phyloP scores from a whole-genome alignment of 345 rosid genomes.

The Salix caprea region DNA sequence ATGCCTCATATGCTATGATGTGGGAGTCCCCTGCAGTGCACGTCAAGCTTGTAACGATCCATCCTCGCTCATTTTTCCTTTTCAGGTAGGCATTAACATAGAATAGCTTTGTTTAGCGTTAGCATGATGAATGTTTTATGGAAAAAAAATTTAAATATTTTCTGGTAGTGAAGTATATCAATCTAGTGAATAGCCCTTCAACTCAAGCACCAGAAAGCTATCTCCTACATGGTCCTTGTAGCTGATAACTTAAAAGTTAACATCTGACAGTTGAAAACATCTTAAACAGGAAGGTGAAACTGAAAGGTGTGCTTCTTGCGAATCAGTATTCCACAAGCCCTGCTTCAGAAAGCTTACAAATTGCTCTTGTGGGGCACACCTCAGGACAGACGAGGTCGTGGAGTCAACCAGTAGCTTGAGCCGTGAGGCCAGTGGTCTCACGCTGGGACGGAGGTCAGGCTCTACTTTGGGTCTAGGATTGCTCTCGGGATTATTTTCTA shows the following conservation, averaged over 20 bases:
- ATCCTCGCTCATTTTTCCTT: conserved; percentile 86
- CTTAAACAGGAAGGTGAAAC: conserved; percentile 68
- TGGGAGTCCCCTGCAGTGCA: conserved; percentile 80
- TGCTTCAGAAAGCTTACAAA: conserved; percentile 62
- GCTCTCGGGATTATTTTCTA: conserved; percentile 60
- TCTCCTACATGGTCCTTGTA: background rate
- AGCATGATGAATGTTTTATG: background rate
- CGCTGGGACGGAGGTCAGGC: conserved; percentile 43
- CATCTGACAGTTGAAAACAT: conserved; percentile 19
- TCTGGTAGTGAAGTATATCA: background rate
- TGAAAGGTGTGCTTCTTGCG: conserved; percentile 58
- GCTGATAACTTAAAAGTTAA: background rate
- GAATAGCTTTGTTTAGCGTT: background rate
- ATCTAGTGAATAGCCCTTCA: background rate
- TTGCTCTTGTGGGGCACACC: conserved; percentile 65
- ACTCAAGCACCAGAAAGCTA: background rate
- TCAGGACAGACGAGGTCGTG: conserved; percentile 21
- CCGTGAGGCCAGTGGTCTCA: conserved; percentile 19
- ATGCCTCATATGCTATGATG: conserved; percentile 91
- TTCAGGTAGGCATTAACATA: conserved; percentile 59
- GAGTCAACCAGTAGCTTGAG: conserved; percentile 20
- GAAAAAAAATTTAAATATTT: background rate
- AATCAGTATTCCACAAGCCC: conserved; percentile 57
- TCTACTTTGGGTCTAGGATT: conserved; percentile 42
- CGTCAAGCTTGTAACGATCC: conserved; percentile 87